These are phyloP conservation scores for Hemileccinum impolitum DNA, from an alignment of 768 basidiomycete genomes.

Conservation along the genomic window DNA sequence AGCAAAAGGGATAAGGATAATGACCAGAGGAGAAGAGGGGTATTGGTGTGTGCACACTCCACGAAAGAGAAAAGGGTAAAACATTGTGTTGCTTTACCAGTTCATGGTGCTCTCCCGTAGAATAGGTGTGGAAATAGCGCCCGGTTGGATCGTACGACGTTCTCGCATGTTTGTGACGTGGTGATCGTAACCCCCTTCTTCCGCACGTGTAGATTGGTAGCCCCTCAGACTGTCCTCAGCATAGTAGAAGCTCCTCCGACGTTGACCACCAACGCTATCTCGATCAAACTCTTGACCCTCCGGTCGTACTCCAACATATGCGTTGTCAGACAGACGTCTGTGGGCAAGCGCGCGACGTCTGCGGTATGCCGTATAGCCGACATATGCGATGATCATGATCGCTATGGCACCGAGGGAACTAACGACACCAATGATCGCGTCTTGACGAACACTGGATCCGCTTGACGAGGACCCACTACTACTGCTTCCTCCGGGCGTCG, in stretches of 20 bases:
- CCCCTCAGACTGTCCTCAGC: slow-evolving; percentile 80
- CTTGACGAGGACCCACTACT: slow-evolving; percentile 21
- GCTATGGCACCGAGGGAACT: slow-evolving; percentile 78
- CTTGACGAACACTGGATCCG: slow-evolving; percentile 48
- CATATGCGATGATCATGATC: slow-evolving; percentile 65
- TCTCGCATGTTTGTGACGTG: slow-evolving; percentile 44
- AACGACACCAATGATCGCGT: slow-evolving; percentile 91
- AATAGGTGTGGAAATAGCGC: slow-evolving; percentile 70
- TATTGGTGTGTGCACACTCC: slow-evolving; percentile 14
- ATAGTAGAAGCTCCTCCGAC: slow-evolving; percentile 80
- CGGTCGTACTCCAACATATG: slow-evolving; percentile 44
- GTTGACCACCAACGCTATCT: slow-evolving; percentile 68
- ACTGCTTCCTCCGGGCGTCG: slow-evolving; percentile 27
- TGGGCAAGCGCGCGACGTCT: slow-evolving; percentile 68
- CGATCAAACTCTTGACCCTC: slow-evolving; percentile 75
- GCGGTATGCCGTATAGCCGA: slow-evolving; percentile 67
- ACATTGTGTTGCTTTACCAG: slow-evolving; percentile 48
- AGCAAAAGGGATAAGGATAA: slow-evolving; percentile 4
- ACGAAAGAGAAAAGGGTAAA: neutral
- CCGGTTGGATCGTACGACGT: slow-evolving; percentile 57
- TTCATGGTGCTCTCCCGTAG: slow-evolving; percentile 82
- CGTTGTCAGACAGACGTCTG: slow-evolving; percentile 61
- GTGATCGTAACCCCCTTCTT: slow-evolving; percentile 37
- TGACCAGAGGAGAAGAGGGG: neutral
- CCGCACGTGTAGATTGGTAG: slow-evolving; percentile 39